A percentile compares a stretch with the other conserved stretches of the same genome.
phyloP scores from a whole-genome alignment of 75 land plant species.

The Cryptomeria japonica region DNA sequence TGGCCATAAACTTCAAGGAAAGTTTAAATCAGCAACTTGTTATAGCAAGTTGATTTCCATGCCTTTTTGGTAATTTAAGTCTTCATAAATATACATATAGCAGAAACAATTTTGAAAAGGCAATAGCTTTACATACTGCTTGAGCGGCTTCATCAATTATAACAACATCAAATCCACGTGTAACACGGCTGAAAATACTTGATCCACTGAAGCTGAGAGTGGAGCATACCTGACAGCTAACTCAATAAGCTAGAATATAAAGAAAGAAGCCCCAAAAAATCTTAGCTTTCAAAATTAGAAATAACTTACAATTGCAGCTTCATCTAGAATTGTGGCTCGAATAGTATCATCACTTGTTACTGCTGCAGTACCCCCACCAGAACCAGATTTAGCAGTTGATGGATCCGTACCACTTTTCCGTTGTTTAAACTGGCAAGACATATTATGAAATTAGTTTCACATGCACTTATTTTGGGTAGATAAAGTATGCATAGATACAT shows the following conservation, averaged over 20 bases:
- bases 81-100: not conserved
- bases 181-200: slow-evolving; percentile 69
- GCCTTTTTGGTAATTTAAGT: not conserved
- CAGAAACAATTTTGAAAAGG: not conserved
- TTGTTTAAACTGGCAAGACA: slow-evolving; percentile 67
- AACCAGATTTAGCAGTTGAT: slow-evolving; percentile 45
- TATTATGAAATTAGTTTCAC: not conserved
- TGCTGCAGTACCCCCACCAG: slow-evolving; percentile 47
- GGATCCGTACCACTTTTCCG: slow-evolving; percentile 57
- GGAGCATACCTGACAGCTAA: slow-evolving; percentile 83
- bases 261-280: not conserved
- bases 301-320: slow-evolving; percentile 84
- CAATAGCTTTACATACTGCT: slow-evolving; percentile 65
- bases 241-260: slow-evolving; percentile 9
- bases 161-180: slow-evolving; percentile 91
- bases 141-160: slow-evolving; percentile 99
- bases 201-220: slow-evolving; percentile 97
- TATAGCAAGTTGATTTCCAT: not conserved
- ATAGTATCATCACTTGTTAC: slow-evolving; percentile 59
- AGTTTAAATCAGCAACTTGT: not conserved
- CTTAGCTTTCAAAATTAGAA: not conserved
- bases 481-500: not conserved
- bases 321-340: slow-evolving; percentile 82
- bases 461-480: not conserved
- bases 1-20: not conserved